Percentiles rank a stretch among this genome's conserved stretches.
Evolutionary conservation across 23 red algal genomes (phyloP).

Genomic region (Cyanidiococcus yangmingshanensis): DNA sequence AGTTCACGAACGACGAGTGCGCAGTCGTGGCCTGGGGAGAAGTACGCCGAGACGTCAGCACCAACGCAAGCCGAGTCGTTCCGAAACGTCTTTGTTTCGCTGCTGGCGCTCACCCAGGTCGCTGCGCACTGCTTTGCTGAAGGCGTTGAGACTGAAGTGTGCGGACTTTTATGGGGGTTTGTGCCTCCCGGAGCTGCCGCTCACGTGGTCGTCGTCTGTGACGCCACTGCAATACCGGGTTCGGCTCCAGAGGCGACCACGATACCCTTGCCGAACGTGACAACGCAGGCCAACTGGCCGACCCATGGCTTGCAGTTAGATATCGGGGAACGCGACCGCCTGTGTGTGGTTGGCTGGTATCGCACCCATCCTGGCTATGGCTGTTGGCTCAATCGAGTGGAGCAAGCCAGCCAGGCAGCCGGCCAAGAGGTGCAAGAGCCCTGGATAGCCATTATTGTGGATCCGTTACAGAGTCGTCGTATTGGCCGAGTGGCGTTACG

Average conservation of each 20-base stretch:
- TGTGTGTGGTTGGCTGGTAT: conserved; percentile 95
- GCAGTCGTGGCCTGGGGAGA: too few relatives aligned
- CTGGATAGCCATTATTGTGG: conserved; percentile 81
- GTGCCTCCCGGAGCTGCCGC: conserved; percentile 63
- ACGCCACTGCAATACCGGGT: conserved; percentile 67
- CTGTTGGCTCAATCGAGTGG: conserved; percentile 94
- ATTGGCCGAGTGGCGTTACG: conserved; percentile 83
- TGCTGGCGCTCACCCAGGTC: conserved; percentile 86
- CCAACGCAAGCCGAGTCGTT: conserved; percentile 22
- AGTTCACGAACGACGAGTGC: too few relatives aligned
- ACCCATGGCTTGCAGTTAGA: conserved; percentile 39
- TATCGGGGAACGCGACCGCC: too few relatives aligned
- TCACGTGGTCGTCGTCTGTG: conserved; percentile 67
- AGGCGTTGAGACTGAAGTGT: conserved; percentile 43
- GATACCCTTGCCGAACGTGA: conserved; percentile 49
- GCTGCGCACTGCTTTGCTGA: conserved; percentile 40
- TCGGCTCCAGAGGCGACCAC: conserved; percentile 54
- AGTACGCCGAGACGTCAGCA: too few relatives aligned
- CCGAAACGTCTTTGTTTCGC: conserved; percentile 71
- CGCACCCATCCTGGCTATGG: conserved; percentile 95
- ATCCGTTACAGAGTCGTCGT: conserved; percentile 65
- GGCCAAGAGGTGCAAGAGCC: conserved; percentile 72
- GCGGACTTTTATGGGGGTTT: conserved; percentile 76
- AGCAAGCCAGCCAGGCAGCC: conserved; percentile 56
- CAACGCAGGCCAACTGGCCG: conserved; percentile 39